phyloP scores from a whole-genome alignment of 2,329 filamentous ascomycete genomes.

The Polychaeton citri region DNA sequence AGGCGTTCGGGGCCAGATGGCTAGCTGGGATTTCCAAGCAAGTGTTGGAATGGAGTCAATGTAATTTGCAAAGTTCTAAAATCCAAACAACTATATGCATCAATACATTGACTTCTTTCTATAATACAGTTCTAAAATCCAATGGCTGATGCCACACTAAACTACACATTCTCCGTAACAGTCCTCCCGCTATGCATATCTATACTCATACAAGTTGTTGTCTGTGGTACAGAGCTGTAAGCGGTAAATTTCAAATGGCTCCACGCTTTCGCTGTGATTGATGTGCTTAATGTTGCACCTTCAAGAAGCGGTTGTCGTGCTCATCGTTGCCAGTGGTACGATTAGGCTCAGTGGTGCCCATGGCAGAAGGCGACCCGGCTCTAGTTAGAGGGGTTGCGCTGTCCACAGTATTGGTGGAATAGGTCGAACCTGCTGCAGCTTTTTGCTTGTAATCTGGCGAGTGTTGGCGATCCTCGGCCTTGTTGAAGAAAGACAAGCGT shows the following conservation, averaged over 20 bases:
- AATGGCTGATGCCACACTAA: not conserved
- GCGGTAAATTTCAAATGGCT: not conserved
- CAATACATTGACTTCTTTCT: not conserved
- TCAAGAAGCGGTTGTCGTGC: not conserved
- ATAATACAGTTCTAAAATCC: not conserved
- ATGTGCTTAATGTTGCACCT: not conserved
- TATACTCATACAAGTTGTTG: not conserved
- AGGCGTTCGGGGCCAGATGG: not conserved
- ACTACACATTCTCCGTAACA: not conserved
- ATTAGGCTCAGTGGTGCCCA: not conserved
- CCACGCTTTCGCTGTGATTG: not conserved
- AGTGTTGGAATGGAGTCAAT: not conserved
- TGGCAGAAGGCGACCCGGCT: not conserved
- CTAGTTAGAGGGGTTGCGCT: not conserved
- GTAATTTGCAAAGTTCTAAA: not conserved
- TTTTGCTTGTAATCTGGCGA: not conserved
- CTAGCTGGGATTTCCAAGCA: not conserved
- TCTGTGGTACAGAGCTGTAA: not conserved
- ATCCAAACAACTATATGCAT: too few relatives aligned
- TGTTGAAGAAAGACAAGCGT: not conserved
- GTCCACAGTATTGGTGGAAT: not conserved
- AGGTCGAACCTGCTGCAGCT: not conserved
- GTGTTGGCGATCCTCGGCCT: not conserved
- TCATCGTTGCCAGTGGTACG: not conserved
- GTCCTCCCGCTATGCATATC: not conserved